Evolutionary conservation across 805 yeast genomes (phyloP), one percentile per base, ranked within the genome.

Genomic region (Teunomyces pallodes): DNA sequence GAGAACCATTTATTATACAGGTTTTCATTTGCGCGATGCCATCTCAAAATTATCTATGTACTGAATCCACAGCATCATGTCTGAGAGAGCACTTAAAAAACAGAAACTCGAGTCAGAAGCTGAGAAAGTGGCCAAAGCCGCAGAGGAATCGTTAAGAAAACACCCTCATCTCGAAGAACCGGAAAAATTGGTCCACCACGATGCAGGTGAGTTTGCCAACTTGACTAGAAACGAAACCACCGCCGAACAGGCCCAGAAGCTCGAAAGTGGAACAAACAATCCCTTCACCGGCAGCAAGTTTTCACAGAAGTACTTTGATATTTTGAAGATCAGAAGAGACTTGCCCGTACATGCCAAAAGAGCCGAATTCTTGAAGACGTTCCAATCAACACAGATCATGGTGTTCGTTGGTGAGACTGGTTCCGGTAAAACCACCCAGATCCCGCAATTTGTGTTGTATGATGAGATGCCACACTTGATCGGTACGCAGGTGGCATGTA

Each of bases 361-460:
- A 64, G 86, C 82, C 46, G 96, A 92, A 69, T 94, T 94, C 65
- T 77, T 94, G 49, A 76, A 79, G 54, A 82, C 88, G 49, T 94
- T 86, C 69, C 98, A 92, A 54, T 72, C 79, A 16, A 83, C 92
- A 33, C 99, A 92, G 70, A 87, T 92, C 64, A 87, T 94, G 95
- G 98, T 92, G 32, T 90, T 94, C 68, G 98, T 94, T 45, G 99
- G 99, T 75, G 99, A 92, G 66, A 92, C 99, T 4, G 99, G 99
- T 74, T 90, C 97, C 28, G 99, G 99, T 81, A 92, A 92, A 69
- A 92, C 98, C 24, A 92, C 99, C 0, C 99, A 92, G 72, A 91
- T 92, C 54, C 98, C 99, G 3, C 99, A 92, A 70, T 94, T 91
- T 69, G 97, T 92, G 17, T 72, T 85, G 43, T 90, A 81, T 60